These are phyloP conservation scores for Penstemon davidsonii DNA, from an alignment of 257 asterid species.

Conservation along the genomic window DNA sequence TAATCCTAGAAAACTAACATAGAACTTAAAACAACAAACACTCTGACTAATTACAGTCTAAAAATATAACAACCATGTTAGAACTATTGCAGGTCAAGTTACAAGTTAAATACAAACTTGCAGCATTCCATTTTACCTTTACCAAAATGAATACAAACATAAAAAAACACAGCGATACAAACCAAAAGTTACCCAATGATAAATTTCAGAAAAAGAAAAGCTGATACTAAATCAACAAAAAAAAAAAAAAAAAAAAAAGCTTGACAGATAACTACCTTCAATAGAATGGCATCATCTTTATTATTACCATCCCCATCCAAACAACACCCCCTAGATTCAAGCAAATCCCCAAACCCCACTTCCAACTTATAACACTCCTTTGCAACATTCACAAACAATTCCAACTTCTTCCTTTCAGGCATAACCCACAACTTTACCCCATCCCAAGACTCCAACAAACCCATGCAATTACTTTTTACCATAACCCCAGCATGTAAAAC, in stretches of 20 bases:
- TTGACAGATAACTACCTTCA: slow-evolving; percentile 44
- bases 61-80: neutral
- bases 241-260: too few species aligned
- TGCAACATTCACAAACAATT: slow-evolving; percentile 46
- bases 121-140: too few species aligned
- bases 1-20: slow-evolving; percentile 1
- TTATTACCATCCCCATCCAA: slow-evolving; percentile 30
- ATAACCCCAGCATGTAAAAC: slow-evolving; percentile 56
- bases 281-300: slow-evolving; percentile 46
- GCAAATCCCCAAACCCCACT: slow-evolving; percentile 71
- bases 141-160: neutral
- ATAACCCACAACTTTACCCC: slow-evolving; percentile 58
- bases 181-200: too few species aligned
- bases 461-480: slow-evolving; percentile 48
- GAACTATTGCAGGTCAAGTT: neutral
- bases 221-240: too few species aligned
- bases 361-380: slow-evolving; percentile 60
- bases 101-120: neutral
- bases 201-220: too few species aligned
- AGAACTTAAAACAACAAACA: neutral
- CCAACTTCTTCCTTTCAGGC: slow-evolving; percentile 72
- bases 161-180: neutral
- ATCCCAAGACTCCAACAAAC: slow-evolving; percentile 64
- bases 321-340: slow-evolving; percentile 49
- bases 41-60: neutral